phyloP scores from a whole-genome alignment of 371 early-diverging fungal species.

The Haplosporangium sp. region DNA sequence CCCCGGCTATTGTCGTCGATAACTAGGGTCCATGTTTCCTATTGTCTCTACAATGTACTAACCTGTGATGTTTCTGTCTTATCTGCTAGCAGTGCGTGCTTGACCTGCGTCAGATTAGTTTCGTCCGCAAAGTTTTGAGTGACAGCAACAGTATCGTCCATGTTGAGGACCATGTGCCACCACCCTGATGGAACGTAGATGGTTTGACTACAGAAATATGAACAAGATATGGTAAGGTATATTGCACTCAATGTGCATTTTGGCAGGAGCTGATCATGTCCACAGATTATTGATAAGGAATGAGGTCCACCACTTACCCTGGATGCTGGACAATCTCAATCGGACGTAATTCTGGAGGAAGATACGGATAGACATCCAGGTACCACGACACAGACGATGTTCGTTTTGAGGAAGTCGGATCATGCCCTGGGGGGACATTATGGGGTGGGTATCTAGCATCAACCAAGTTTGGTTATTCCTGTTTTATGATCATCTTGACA shows the following conservation, averaged over 20 bases:
- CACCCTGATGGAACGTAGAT: conserved; percentile 55
- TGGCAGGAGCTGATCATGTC: not conserved
- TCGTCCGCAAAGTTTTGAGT: conserved; percentile 58
- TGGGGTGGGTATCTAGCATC: conserved; percentile 53
- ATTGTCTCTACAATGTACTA: not conserved
- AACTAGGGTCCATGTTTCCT: too few species aligned
- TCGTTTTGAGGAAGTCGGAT: conserved; percentile 19
- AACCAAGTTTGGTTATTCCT: too few species aligned
- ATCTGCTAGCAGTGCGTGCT: conserved; percentile 18
- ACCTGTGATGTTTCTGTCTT: conserved; percentile 18
- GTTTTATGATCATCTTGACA: too few species aligned
- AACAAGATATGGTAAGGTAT: not conserved
- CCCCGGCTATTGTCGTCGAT: not conserved
- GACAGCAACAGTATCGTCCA: conserved; percentile 56
- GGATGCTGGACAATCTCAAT: conserved; percentile 55
- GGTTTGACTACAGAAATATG: conserved; percentile 27
- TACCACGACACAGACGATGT: conserved; percentile 52
- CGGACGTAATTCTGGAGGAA: conserved; percentile 36
- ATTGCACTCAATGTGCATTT: not conserved
- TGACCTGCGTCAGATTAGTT: conserved; percentile 39
- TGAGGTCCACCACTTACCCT: conserved; percentile 23
- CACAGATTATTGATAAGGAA: not conserved
- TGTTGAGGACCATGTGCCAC: conserved; percentile 59
- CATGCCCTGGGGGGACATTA: conserved; percentile 50
- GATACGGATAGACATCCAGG: conserved; percentile 53